Conservation (phyloP, 345 rosid genomes). For the Hirschfeldia incana region DNA sequence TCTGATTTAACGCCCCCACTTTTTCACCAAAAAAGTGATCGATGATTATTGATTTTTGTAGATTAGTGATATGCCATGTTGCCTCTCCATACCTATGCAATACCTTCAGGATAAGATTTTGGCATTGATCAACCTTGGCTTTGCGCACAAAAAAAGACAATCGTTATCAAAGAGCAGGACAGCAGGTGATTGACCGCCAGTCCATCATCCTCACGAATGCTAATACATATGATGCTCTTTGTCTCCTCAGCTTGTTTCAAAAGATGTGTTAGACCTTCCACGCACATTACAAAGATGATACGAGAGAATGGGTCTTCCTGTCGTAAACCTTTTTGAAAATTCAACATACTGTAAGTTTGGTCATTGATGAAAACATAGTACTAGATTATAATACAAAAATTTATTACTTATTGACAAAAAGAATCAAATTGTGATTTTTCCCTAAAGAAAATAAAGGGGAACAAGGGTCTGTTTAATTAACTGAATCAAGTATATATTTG, state of each 20-base stretch:
- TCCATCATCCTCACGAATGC: background rate
- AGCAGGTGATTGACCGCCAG: background rate
- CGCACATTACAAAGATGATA: background rate
- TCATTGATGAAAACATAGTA: background rate
- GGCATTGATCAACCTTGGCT: background rate
- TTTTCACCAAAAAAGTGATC: background rate
- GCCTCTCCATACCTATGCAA: background rate
- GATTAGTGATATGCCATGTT: background rate
- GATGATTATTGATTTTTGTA: background rate
- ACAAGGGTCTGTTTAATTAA: background rate
- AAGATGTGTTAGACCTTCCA: background rate
- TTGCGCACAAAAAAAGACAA: background rate
- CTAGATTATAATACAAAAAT: background rate
- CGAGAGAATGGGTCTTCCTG: background rate
- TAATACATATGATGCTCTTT: background rate
- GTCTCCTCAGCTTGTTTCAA: background rate
- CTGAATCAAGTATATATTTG: background rate
- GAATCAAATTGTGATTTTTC: background rate
- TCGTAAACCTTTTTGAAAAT: background rate
- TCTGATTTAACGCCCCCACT: background rate
- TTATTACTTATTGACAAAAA: background rate
- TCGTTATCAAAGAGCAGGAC: background rate
- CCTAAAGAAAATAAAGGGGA: background rate
- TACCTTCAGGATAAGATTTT: background rate
- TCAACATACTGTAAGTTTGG: background rate